Base-by-base conservation (phyloP, 164 flowering plant species). In the Tetrastigma voinierianum region DNA sequence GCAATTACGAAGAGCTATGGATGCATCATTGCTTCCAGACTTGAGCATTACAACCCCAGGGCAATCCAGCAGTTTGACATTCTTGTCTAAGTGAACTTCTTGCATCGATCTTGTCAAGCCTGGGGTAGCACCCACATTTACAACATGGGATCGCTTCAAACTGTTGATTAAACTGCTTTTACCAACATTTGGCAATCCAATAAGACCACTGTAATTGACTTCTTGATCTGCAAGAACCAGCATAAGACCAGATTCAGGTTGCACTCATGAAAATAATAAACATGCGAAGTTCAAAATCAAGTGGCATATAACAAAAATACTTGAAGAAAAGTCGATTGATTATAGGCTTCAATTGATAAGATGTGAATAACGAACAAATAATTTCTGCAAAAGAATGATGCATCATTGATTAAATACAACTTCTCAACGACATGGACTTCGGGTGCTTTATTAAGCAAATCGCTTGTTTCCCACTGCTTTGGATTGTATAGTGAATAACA, bases 21-120 rank as follows among this genome's bases (percentile, higher is more conserved):
- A 79, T 56, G 90, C 83, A 74, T 90, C 92, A 79, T 72, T 85
- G 54, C 79, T 89, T 1, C 66, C 74, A 72, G 97, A 83, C 65
- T 73, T 81, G 19, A 93, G 87, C 97, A 96, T 84, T 13, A 91
- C 97, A 76, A 96, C 98, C n/a, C 99, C 99, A 72, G 99, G 99
- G 69, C 99, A 96, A 60, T 96, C 99, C 84, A 96, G 67, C 67
- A 96, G 74, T 73, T 89, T 96, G 47, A 96, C 88, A 80, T 93
- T 85, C 81, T 87, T 93, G 76, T 96, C 99, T 40, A 96, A 76
- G 25, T 90, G 95, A 75, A 96, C 87, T 79, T 96, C 98, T 87
- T 96, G 99, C 92, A 93, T 77, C 20, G 99, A 84, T 73, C 93
- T 87, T 61, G 99, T 96, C 51, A 96, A 72, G 44, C 99, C 99